Conservation (phyloP, 176 grass and related monocot species). For the Poa annua region DNA sequence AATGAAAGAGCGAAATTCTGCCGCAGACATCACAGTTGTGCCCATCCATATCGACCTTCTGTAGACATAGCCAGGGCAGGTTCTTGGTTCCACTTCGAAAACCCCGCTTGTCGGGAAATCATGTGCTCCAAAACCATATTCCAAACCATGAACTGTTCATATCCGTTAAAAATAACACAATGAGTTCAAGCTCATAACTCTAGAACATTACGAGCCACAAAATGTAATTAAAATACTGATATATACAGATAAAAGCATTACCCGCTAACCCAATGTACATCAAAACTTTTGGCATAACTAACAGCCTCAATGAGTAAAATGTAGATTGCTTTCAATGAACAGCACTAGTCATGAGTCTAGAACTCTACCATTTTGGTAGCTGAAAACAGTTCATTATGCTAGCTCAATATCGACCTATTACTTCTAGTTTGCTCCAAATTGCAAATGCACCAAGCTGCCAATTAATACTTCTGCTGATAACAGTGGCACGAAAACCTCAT, state of each 20-base stretch:
- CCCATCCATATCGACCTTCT: constrained; percentile 70
- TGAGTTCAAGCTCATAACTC: constrained; percentile 21
- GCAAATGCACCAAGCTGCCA: not conserved
- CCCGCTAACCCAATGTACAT: not conserved
- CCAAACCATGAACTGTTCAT: constrained; percentile 69
- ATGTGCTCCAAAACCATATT: constrained; percentile 88
- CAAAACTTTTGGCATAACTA: constrained; percentile 15
- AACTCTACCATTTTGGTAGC: not conserved
- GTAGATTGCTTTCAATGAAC: not conserved
- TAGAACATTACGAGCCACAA: constrained; percentile 21
- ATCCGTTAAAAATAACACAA: constrained; percentile 18
- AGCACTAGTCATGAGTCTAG: not conserved
- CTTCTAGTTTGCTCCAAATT: not conserved
- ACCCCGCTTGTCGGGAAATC: constrained; percentile 73
- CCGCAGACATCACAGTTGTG: constrained; percentile 56
- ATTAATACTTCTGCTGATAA: not conserved
- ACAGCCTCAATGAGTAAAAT: not conserved
- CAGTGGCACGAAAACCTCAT: not conserved
- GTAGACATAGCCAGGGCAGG: constrained; percentile 74
- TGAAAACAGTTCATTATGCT: not conserved
- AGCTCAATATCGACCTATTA: not conserved
- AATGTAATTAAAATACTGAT: not conserved
- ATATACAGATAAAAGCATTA: constrained; percentile 10
- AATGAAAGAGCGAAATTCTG: constrained; percentile 73
- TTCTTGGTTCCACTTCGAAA: constrained; percentile 81